phyloP scores from a whole-genome alignment of 768 basidiomycete genomes.

The Trametes villosa region DNA sequence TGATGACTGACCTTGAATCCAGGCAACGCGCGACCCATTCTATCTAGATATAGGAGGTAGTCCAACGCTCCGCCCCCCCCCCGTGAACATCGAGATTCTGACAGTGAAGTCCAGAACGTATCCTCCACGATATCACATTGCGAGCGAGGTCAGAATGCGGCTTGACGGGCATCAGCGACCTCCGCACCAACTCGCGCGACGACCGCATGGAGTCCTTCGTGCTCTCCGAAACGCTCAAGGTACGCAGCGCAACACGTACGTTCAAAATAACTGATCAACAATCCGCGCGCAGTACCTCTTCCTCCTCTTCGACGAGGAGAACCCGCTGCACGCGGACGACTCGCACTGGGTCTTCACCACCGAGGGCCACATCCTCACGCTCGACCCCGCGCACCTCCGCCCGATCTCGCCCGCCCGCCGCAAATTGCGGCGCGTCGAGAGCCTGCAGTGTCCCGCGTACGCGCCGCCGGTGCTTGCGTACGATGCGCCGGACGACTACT shows the following conservation, averaged over 20 bases:
- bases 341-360: conserved; percentile 93
- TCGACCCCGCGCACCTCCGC: conserved; percentile 59
- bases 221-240: conserved; percentile 93
- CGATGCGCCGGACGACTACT: conserved; percentile 31
- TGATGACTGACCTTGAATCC: conserved; percentile 16
- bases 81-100: not conserved
- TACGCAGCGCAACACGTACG: no score
- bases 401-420: conserved; percentile 62
- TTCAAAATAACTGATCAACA: no score
- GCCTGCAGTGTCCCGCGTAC: conserved; percentile 78
- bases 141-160: conserved; percentile 88
- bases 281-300: conserved; percentile 78
- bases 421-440: conserved; percentile 64
- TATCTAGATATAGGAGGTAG: conserved; percentile 81
- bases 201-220: conserved; percentile 98
- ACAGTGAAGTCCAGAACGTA: conserved; percentile 52
- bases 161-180: conserved; percentile 78
- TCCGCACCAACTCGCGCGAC: conserved; percentile 76
- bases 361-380: conserved; percentile 86
- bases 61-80: not conserved
- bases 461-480: conserved; percentile 44
- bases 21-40: conserved; percentile 92
- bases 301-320: conserved; percentile 88
- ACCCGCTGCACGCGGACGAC: conserved; percentile 71
- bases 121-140: conserved; percentile 73